A percentile compares a stretch with the other conserved stretches of the same genome.
phyloP scores from a whole-genome alignment of 305 asterid genomes.

The Fraxinus xanthoxyloides region DNA sequence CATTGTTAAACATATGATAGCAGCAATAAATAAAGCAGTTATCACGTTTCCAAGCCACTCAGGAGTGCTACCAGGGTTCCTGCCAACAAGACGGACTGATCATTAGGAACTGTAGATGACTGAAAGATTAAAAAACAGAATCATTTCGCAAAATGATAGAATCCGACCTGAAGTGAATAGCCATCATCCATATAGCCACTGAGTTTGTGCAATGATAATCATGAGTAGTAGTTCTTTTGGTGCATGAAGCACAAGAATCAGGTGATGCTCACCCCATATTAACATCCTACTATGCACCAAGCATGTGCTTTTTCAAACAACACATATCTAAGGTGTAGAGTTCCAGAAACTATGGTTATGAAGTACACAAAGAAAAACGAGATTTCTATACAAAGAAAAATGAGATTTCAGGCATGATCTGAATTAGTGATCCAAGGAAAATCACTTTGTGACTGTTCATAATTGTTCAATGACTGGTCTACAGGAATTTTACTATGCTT shows the following conservation, averaged over 20 bases:
- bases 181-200: background rate
- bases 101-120: conserved; percentile 12
- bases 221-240: background rate
- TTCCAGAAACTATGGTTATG: background rate
- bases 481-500: background rate
- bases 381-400: background rate
- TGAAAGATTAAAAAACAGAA: background rate
- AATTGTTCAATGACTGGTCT: background rate
- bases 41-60: conserved; percentile 65
- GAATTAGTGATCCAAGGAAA: background rate
- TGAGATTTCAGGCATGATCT: background rate
- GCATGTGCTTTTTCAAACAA: background rate
- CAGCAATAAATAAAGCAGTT: conserved; percentile 64
- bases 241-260: background rate
- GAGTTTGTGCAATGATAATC: background rate
- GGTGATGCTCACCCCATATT: background rate
- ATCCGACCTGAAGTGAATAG: background rate
- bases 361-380: background rate
- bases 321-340: background rate
- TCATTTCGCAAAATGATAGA: background rate
- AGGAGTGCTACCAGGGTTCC: conserved; percentile 83
- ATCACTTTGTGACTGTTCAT: background rate
- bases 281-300: background rate
- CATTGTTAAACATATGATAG: conserved; percentile 64
- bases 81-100: conserved; percentile 35